These are phyloP conservation scores for Trapa bicornis DNA, from an alignment of 345 rosid genomes.

Conservation along the genomic window DNA sequence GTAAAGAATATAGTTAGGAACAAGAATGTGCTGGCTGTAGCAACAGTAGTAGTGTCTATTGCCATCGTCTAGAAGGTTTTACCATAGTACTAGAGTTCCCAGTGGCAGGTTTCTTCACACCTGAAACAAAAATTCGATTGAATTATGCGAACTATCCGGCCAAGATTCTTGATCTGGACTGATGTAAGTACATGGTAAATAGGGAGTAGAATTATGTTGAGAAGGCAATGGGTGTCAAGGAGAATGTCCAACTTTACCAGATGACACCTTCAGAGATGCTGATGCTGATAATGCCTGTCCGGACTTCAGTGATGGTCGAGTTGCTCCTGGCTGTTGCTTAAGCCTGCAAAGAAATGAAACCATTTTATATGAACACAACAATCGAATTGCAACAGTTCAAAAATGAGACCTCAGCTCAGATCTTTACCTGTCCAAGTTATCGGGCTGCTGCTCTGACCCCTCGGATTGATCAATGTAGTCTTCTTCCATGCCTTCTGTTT, in stretches of 20 bases:
- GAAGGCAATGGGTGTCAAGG: neutral
- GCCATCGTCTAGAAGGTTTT: slow-evolving; percentile 39
- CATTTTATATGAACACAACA: too few species aligned
- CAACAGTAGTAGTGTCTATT: slow-evolving; percentile 12
- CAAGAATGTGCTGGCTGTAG: neutral
- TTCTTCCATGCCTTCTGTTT: neutral
- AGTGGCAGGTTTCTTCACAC: slow-evolving; percentile 22
- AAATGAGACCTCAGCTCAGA: neutral
- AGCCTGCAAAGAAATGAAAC: slow-evolving; percentile 14
- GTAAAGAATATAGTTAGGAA: slow-evolving; percentile 2
- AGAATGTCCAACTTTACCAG: slow-evolving; percentile 1
- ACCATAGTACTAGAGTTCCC: slow-evolving; percentile 11
- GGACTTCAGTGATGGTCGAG: slow-evolving; percentile 19
- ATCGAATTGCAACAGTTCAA: too few species aligned
- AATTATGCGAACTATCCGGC: neutral
- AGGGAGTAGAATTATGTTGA: neutral
- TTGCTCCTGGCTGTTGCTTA: slow-evolving; percentile 9
- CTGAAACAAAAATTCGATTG: slow-evolving; percentile 15
- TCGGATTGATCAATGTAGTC: slow-evolving; percentile 15
- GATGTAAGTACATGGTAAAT: neutral
- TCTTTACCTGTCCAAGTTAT: slow-evolving; percentile 31
- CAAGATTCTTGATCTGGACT: too few species aligned
- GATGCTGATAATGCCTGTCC: slow-evolving; percentile 14
- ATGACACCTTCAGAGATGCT: slow-evolving; percentile 16
- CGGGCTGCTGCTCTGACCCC: slow-evolving; percentile 16